Base-by-base conservation (phyloP, 345 rosid genomes). In the Draba incana region DNA sequence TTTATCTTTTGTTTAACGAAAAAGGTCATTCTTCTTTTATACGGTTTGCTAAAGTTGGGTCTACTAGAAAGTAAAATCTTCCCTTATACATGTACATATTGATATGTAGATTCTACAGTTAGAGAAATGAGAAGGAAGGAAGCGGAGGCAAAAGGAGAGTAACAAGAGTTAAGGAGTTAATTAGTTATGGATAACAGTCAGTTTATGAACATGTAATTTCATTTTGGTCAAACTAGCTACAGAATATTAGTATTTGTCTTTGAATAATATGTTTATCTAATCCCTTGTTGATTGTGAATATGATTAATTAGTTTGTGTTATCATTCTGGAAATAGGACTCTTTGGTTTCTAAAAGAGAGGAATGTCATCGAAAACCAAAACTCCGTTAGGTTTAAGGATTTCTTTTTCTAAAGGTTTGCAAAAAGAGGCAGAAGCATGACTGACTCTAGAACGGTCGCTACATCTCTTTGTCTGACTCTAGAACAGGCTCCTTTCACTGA, bases 341-440 rank as follows among this genome's bases (percentile, higher is more conserved):
- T 62, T 62, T 62, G 53, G 16, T 62, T 46, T 16, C 66, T 33
- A 16, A 20, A 48, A 16, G 4, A 6, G 41, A 59, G 23, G 10
- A 31, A 57, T 57, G 62, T 16, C 62, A 13, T 13, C 10, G 56
- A 25, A 24, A 51, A 27, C 56, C 56, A 27, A 25, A 51, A 27
- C 2, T 10, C 24, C 14, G n/a, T 42, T 27, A 27, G 30, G 30
- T 27, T 2, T 20, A 27, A 27, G 30, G 30, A 27, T 27, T 27
- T 27, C 30, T 27, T 20, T 27, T 27, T 27, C 30, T 27, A 27
- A 27, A 27, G 30, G 30, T 27, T 27, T 20, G 20, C 20, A 20
- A 20, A 20, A 20, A 20, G 20, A 20, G 20, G 20, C 20, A 20
- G 20, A 20, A 20, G 20, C 20, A 20, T 20, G 20, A 20, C 20